Base-by-base conservation (phyloP, 202 grass and related monocot species). In the Zoysia matrella region DNA sequence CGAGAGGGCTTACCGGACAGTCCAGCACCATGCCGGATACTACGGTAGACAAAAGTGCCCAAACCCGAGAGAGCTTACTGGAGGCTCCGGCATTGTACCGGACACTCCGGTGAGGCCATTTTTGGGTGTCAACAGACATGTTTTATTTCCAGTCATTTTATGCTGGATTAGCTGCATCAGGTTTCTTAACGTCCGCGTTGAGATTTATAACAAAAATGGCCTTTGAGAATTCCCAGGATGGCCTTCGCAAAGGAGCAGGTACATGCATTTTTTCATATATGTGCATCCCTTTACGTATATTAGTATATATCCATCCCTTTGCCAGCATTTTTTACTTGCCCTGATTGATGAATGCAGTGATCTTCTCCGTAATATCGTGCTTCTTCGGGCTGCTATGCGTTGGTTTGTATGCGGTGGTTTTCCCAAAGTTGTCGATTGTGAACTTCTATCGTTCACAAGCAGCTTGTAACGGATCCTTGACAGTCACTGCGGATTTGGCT, bases 151-250 rank as follows among this genome's bases (percentile, higher is more conserved):
- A 94, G 91, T 94, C 91, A 43, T 94, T 97, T 68, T 86, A 84
- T 30, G 85, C 91, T 14, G 91, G 94, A 4, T 7, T 97, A 30
- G 89, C 91, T 61, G 91, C 91, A 77, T 93, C 94, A 64, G 94
- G 94, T 1, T 73, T 16, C 2, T 50, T 97, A 74, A 92, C 89
- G 14, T 97, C 89, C 1, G 82, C 80, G 15, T 57, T 97, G 69
- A 91, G 94, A 60, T 61, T 94, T 10, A 12, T 88, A 63, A 97
- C 94, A 11, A 92, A 94, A 74, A 89, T 85, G 46, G 85, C 80
- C 7, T 97, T 92, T 14, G 91, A 97, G 80, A 92, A 86, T 52
- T 91, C 89, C 14, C 80, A 72, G 81, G 64, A 97, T 47, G 94
- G 89, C 49, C 79, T 97, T 61, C 89, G 89, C 48, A 91, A 84